Conservation (phyloP, 371 early-diverging fungal genomes). For the Dinochytrium kinnereticum region DNA sequence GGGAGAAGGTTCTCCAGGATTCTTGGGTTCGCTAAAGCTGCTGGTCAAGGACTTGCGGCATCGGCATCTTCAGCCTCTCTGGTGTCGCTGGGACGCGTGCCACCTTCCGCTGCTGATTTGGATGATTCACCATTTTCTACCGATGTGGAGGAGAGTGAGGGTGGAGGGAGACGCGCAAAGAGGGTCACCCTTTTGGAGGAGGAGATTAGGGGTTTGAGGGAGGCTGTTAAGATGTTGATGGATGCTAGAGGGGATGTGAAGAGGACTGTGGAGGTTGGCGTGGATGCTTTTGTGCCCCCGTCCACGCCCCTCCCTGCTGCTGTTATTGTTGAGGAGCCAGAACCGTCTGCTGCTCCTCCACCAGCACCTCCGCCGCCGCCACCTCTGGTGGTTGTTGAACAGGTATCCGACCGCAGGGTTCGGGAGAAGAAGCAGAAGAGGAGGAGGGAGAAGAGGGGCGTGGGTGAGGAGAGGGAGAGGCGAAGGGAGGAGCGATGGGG, state of each 20-base stretch:
- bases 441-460: neutral
- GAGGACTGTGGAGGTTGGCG: neutral
- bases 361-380: neutral
- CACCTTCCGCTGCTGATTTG: too few species aligned
- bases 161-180: neutral
- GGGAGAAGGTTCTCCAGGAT: neutral
- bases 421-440: conserved; percentile 1
- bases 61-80: neutral
- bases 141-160: conserved; percentile 1
- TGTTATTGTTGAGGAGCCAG: neutral
- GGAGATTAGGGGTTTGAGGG: neutral
- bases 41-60: neutral
- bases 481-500: too few species aligned
- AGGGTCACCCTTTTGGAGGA: neutral
- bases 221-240: neutral
- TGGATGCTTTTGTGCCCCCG: neutral
- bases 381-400: neutral
- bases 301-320: too few species aligned
- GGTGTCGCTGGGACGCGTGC: too few species aligned
- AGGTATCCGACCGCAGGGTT: too few species aligned
- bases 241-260: neutral
- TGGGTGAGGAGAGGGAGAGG: neutral
- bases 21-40: neutral
- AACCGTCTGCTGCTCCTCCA: neutral
- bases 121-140: too few species aligned